phyloP scores from a whole-genome alignment of 2,329 filamentous ascomycete species.

The Pseudogymnoascus sp. region DNA sequence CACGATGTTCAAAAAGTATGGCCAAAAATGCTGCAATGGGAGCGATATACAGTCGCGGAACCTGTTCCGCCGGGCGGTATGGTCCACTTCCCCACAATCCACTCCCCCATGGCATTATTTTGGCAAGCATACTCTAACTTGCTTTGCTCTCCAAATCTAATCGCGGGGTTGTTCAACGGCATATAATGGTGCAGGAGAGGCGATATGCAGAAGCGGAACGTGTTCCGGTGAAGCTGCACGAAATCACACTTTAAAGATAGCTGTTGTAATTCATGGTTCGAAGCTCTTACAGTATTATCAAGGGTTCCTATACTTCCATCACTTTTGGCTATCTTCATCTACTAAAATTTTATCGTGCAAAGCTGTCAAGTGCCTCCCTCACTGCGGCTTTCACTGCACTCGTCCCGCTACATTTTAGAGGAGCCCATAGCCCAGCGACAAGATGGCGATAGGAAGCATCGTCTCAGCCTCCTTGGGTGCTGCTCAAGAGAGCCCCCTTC shows the following conservation, averaged over 20 bases:
- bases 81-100: not conserved
- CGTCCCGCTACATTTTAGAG: not conserved
- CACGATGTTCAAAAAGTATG: not conserved
- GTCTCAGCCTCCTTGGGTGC: constrained; percentile 7
- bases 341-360: not conserved
- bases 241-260: not conserved
- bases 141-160: not conserved
- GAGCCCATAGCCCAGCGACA: not conserved
- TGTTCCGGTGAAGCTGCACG: not conserved
- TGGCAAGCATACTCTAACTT: not conserved
- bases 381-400: not conserved
- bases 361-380: not conserved
- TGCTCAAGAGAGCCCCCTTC: constrained; percentile 16
- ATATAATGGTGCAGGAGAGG: not conserved
- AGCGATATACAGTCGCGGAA: not conserved
- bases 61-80: not conserved
- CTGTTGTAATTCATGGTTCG: not conserved
- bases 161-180: not conserved
- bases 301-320: not conserved
- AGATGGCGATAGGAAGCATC: constrained; percentile 20
- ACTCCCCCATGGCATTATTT: not conserved
- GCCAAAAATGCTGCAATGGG: not conserved
- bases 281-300: not conserved
- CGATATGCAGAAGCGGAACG: not conserved
- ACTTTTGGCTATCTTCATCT: not conserved